Conservation (phyloP, 768 basidiomycete genomes). For the Pleurotus pulmonarius region DNA sequence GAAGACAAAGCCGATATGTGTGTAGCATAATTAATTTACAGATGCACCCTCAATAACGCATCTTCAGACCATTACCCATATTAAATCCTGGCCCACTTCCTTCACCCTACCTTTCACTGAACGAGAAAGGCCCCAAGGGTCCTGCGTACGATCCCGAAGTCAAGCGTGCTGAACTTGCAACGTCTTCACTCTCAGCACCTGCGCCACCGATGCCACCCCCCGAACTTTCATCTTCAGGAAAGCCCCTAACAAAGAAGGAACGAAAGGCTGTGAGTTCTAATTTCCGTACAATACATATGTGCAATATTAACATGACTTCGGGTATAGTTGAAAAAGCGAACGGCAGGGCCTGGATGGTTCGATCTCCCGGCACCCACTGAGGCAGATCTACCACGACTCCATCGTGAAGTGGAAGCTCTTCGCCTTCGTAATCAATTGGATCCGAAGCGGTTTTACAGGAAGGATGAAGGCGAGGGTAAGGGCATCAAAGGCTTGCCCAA, state of each 20-base stretch:
- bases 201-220: slow-evolving; percentile 62
- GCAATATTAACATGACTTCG: too few relatives aligned
- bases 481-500: slow-evolving; percentile 84
- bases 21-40: slow-evolving; percentile 10
- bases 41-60: not conserved
- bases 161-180: slow-evolving; percentile 45
- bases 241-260: slow-evolving; percentile 68
- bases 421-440: slow-evolving; percentile 86
- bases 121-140: slow-evolving; percentile 35
- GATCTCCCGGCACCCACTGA: slow-evolving; percentile 82
- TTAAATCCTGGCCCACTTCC: slow-evolving; percentile 68
- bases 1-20: slow-evolving; percentile 34
- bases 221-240: slow-evolving; percentile 56
- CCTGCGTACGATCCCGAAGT: slow-evolving; percentile 63
- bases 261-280: slow-evolving; percentile 55
- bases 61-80: slow-evolving; percentile 51
- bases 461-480: slow-evolving; percentile 81
- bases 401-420: slow-evolving; percentile 86
- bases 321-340: slow-evolving; percentile 60
- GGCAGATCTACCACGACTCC: slow-evolving; percentile 70
- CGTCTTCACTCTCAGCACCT: slow-evolving; percentile 46
- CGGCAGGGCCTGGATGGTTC: slow-evolving; percentile 83
- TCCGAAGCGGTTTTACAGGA: slow-evolving; percentile 88
- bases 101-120: slow-evolving; percentile 58
- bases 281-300: not conserved